Evolutionary conservation across 805 yeast species (phyloP).

Genomic region (Saccharomycopsis fibuligera): DNA sequence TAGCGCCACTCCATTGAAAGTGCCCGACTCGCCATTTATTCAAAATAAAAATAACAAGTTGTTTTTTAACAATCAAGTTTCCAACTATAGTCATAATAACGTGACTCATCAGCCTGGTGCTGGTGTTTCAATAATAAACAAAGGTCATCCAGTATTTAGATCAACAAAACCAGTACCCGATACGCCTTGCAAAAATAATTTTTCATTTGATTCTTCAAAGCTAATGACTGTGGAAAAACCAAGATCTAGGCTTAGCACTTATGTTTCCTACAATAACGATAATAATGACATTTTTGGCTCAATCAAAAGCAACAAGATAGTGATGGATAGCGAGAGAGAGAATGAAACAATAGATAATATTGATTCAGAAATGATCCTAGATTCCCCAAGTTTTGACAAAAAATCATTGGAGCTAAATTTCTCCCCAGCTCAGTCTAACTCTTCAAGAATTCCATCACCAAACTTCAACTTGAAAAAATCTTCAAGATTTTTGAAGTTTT

Average conservation of each 20-base stretch:
- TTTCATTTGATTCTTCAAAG: neutral
- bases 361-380: constrained; percentile 11
- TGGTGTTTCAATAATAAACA: too few relatives aligned
- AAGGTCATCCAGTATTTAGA: neutral
- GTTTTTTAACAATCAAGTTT: neutral
- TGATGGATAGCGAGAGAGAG: constrained; percentile 2
- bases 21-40: constrained; percentile 13
- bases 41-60: constrained; percentile 11
- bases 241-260: constrained; percentile 11
- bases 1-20: constrained; percentile 1
- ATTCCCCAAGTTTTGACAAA: constrained; percentile 17
- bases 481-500: constrained; percentile 7
- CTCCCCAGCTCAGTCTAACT: neutral
- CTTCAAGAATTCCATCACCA: constrained; percentile 9
- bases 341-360: neutral
- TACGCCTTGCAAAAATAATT: constrained; percentile 10
- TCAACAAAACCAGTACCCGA: neutral
- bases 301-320: neutral
- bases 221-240: constrained; percentile 16
- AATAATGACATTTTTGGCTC: neutral
- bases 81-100: too few relatives aligned
- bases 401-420: constrained; percentile 10
- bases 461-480: constrained; percentile 16
- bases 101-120: neutral
- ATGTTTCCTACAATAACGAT: constrained; percentile 4